These are phyloP conservation scores for Pulicaria dysenterica DNA, from an alignment of 129 eudicot species.

Conservation along the genomic window DNA sequence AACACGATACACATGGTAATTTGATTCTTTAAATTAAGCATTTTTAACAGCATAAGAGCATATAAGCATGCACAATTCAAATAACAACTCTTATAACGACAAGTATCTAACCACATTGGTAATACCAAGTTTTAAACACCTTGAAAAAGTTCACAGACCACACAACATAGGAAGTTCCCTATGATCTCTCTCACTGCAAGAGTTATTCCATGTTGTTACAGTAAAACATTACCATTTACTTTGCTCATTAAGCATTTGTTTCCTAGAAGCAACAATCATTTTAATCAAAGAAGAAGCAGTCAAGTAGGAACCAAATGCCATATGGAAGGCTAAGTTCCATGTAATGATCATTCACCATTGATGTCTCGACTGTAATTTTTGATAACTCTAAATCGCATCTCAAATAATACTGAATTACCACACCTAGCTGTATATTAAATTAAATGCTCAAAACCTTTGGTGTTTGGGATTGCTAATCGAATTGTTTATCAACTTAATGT, in stretches of 20 bases:
- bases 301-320: neutral
- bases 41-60: conserved; percentile 17
- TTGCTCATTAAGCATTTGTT: too few species aligned
- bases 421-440: too few species aligned
- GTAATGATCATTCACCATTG: neutral
- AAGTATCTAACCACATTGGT: neutral
- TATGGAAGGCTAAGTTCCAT: neutral
- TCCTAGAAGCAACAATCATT: neutral
- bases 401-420: neutral
- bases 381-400: neutral
- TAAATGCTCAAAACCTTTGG: too few species aligned
- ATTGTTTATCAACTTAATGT: neutral
- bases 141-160: too few species aligned
- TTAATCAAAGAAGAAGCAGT: neutral
- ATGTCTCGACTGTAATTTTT: neutral
- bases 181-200: too few species aligned
- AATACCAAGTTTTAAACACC: too few species aligned
- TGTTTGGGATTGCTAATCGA: neutral
- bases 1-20: conserved; percentile 5
- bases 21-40: conserved; percentile 7
- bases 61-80: conserved; percentile 15
- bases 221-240: too few species aligned
- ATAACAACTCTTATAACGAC: neutral
- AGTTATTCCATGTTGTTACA: too few species aligned
- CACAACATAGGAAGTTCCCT: too few species aligned